phyloP scores from a whole-genome alignment of 1,284 basidiomycete genomes.

The Leccinum griseonigrum region DNA sequence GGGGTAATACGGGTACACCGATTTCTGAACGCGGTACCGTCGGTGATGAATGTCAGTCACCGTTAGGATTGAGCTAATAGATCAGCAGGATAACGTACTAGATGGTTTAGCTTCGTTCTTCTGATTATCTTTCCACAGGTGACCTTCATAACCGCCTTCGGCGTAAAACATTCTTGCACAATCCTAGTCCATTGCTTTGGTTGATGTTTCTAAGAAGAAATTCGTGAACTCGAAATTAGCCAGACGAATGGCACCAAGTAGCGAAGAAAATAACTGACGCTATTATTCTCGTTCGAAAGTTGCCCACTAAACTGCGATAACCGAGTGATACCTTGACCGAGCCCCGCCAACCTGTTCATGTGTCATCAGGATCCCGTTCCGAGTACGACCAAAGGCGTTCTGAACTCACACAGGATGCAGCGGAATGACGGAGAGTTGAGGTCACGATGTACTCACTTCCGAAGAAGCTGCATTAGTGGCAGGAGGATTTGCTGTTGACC shows the following conservation, averaged over 20 bases:
- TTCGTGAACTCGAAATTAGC: constrained; percentile 8
- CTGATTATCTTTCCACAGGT: constrained; percentile 81
- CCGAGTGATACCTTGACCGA: constrained; percentile 58
- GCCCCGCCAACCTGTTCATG: constrained; percentile 35
- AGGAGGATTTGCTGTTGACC: constrained; percentile 21
- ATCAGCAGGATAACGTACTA: constrained; percentile 44
- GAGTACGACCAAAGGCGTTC: background rate
- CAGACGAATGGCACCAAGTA: background rate
- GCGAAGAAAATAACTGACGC: constrained; percentile 35
- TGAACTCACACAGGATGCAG: constrained; percentile 31
- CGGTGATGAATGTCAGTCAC: constrained; percentile 11
- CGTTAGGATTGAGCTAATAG: constrained; percentile 2
- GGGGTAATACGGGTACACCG: constrained; percentile 69
- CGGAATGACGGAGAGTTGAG: constrained; percentile 22
- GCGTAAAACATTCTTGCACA: constrained; percentile 63
- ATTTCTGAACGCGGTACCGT: constrained; percentile 51
- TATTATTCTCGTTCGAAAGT: constrained; percentile 49
- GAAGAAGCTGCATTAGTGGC: constrained; percentile 22
- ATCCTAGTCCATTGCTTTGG: constrained; percentile 62
- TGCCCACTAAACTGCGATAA: constrained; percentile 65
- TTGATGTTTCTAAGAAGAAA: constrained; percentile 49
- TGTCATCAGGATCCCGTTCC: constrained; percentile 13
- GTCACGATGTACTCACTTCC: constrained; percentile 26
- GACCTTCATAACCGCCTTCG: constrained; percentile 65
- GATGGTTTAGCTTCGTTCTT: constrained; percentile 74